Base-by-base conservation (phyloP, 2,329 filamentous ascomycete genomes). In the Harringtonia aguacate region DNA sequence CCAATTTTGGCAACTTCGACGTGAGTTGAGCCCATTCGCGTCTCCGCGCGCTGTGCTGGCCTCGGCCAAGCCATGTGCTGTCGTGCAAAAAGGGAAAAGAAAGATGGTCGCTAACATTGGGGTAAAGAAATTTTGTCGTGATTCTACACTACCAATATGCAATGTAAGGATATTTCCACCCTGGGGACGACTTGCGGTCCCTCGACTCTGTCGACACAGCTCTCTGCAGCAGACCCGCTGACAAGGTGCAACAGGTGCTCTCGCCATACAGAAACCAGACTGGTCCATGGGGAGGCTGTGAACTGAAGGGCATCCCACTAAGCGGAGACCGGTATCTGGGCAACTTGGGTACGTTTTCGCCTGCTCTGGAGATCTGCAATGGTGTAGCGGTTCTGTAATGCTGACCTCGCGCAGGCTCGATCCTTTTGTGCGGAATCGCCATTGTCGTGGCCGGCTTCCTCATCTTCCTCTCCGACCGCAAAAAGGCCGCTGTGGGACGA, bases 401-500 rank as follows among this genome's bases (percentile, higher is more conserved):
- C n/a, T n/a, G n/a, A n/a, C n/a, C n/a, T n/a, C n/a, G n/a, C n/a
- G n/a, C 53, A 87, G 84, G 92, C n/a, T 94, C 89, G 8, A 95
- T 98, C 59, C 53, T 98, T 37, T 62, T 97, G 34, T 84, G 78
- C 49, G 86, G 73, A 49, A 61, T 94, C 50, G 86, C 89, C 34
- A 89, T 98, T 53, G 56, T 77, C 20, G 66, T 75, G 9, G 70
- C 83, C 5, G 57, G 67, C 12, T 80, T 83, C 53, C 69, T 98
- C 46, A 56, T 97, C 61, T 77, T 83, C 65, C 75, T 79, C 53
- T 94, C 92, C 18, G 85, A 97, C 56, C 78, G 76, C 60, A 97
- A 98, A 68, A 81, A 84, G 62, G 92, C 92, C 45, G 92, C 92
- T 45, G 92, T 98, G 39, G 92, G 92, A 48, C 75, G 92, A 68